Evolutionary conservation across 805 yeast genomes (phyloP).

Genomic region (Priceomyces haplophilus): DNA sequence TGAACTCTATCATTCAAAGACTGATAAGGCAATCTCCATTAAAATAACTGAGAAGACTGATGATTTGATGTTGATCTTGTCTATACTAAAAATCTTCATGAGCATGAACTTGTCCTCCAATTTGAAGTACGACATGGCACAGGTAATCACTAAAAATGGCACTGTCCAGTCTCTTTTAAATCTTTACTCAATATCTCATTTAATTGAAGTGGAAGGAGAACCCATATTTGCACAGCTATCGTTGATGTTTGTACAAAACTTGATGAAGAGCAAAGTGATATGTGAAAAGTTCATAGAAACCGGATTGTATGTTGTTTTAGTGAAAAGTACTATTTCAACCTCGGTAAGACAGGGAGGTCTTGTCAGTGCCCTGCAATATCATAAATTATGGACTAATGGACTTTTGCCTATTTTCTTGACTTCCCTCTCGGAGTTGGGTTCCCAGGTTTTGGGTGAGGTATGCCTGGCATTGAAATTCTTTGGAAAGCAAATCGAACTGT

Average conservation of each 20-base stretch:
- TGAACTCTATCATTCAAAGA: slow-evolving; percentile 44
- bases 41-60: slow-evolving; percentile 53
- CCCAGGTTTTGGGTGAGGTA: slow-evolving; percentile 59
- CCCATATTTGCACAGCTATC: slow-evolving; percentile 71
- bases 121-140: slow-evolving; percentile 49
- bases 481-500: slow-evolving; percentile 58
- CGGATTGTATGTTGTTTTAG: slow-evolving; percentile 63
- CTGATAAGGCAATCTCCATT: slow-evolving; percentile 29
- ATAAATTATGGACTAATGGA: slow-evolving; percentile 85
- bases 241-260: slow-evolving; percentile 64
- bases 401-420: slow-evolving; percentile 64
- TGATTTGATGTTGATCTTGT: slow-evolving; percentile 60
- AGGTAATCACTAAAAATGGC: slow-evolving; percentile 53
- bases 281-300: slow-evolving; percentile 63
- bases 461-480: slow-evolving; percentile 62
- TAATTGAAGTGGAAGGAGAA: slow-evolving; percentile 57
- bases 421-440: slow-evolving; percentile 61
- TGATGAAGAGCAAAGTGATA: slow-evolving; percentile 56
- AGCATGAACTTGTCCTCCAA: slow-evolving; percentile 45
- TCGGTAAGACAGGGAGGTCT: slow-evolving; percentile 66
- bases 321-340: slow-evolving; percentile 71
- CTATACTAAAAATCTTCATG: slow-evolving; percentile 60
- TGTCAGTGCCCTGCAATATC: slow-evolving; percentile 52
- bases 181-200: slow-evolving; percentile 66
- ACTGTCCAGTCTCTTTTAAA: slow-evolving; percentile 61